phyloP scores from a whole-genome alignment of 495 filamentous ascomycete genomes.

The Hypoxylon trugodes region DNA sequence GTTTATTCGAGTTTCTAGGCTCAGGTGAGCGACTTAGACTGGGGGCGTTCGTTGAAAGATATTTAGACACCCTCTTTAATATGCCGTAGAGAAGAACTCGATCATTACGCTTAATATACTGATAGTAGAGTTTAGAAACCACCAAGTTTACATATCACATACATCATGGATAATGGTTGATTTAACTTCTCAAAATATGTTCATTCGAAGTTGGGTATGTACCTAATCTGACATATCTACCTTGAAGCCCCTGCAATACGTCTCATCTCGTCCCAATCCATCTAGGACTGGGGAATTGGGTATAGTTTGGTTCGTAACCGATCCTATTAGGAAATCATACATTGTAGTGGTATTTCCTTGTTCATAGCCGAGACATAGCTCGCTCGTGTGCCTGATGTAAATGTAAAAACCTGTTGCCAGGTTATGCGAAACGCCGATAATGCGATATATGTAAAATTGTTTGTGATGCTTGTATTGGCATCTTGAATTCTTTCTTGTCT shows the following conservation, averaged over 20 bases:
- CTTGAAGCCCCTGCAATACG: neutral
- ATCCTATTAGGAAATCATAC: constrained; percentile 16
- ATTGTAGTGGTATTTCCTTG: constrained; percentile 16
- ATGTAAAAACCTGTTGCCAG: constrained; percentile 18
- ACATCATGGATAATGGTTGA: no score
- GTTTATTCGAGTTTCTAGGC: constrained; percentile 4
- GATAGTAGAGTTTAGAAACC: no score
- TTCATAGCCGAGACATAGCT: constrained; percentile 15
- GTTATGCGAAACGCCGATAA: constrained; percentile 38
- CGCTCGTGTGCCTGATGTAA: no score
- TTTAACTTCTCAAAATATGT: no score
- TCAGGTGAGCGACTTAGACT: neutral
- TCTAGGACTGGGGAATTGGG: constrained; percentile 9
- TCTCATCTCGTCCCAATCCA: constrained; percentile 3
- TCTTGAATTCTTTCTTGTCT: constrained; percentile 2
- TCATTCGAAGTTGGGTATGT: constrained; percentile 34
- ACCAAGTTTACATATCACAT: no score
- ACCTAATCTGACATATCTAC: constrained; percentile 35
- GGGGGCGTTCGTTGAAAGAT: no score
- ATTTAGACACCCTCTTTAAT: no score
- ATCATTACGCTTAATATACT: no score
- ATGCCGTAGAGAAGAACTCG: no score
- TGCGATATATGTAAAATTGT: constrained; percentile 23
- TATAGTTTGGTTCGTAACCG: constrained; percentile 14
- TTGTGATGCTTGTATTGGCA: constrained; percentile 10